Conservation (phyloP, 2,329 filamentous ascomycete genomes). For the Zalaria obscura region DNA sequence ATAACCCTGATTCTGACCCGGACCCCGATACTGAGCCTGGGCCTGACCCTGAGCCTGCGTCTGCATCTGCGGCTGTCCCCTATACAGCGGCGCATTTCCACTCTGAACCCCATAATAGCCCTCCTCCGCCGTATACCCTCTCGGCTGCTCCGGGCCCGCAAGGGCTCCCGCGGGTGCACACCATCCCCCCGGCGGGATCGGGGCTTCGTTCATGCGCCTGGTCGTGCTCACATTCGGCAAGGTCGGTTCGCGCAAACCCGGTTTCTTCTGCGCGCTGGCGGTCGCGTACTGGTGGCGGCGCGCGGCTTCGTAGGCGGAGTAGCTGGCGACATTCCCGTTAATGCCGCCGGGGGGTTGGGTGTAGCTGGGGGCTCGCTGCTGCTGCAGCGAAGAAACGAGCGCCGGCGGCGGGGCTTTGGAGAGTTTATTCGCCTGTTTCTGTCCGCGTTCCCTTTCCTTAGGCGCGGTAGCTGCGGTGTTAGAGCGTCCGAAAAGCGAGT, state of each 20-base stretch:
- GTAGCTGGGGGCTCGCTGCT: not conserved
- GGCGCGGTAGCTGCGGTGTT: slow-evolving; percentile 17
- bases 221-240: not conserved
- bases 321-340: slow-evolving; percentile 8
- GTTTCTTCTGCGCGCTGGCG: not conserved
- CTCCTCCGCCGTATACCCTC: too few relatives aligned
- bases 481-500: slow-evolving; percentile 26
- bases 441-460: not conserved
- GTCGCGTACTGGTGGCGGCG: not conserved
- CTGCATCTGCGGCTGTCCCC: too few relatives aligned
- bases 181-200: not conserved
- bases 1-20: not conserved
- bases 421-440: slow-evolving; percentile 2
- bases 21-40: not conserved
- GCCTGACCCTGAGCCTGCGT: too few relatives aligned
- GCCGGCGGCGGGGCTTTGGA: slow-evolving; percentile 1
- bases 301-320: slow-evolving; percentile 2
- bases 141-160: too few relatives aligned
- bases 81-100: too few relatives aligned
- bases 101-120: too few relatives aligned
- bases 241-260: not conserved
- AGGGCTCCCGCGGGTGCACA: not conserved
- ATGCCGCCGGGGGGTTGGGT: slow-evolving; percentile 10
- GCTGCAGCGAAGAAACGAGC: slow-evolving; percentile 1
- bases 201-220: not conserved